Evolutionary conservation across 345 rosid species (phyloP), one percentile per base, ranked within the genome.

Genomic region (Aquilaria yunnanensis): DNA sequence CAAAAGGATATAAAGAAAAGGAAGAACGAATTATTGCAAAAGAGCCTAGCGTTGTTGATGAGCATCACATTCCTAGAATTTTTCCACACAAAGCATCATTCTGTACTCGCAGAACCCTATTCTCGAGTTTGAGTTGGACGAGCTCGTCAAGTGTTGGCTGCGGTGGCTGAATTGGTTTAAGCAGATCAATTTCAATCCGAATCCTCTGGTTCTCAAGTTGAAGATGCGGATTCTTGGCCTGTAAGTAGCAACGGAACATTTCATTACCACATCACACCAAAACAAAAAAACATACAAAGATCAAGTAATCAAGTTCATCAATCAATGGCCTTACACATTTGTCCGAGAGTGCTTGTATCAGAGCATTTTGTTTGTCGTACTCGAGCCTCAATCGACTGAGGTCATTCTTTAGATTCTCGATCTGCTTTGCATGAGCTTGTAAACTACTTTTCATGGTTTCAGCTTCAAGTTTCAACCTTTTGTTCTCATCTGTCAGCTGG

Each of bases 61-160:
- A 37, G 8, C 43, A 37, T 37, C 43, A 37, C 2, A 37, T 37
- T 37, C 7, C 43, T n/a, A 23, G 4, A 53, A 53, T 23, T 10
- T 57, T 57, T 30, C 11, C 61, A 57, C 48, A 41, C 11, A 57
- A 7, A 14, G 61, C 49, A 41, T 41, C 47, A 2, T 6, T 37
- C 14, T 57, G 61, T 16, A 57, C 49, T n/a, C 12, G 41, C 23
- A 57, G 61, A 13, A 57, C 47, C 61, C 16, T 57, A n/a, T 57
- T 57, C 16, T 57, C 48, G 14, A 12, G 32, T 37, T 14, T 8
- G 30, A 57, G 61, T 5, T 9, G 14, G 2, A 2, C 49, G 34
- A 14, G 41, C 30, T 57, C 61, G 31, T 57, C 30, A 37, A 37
- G 8, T 34, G 16, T 41, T 13, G 43, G 61, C 30, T 41, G 61